Evolutionary conservation across 2,329 filamentous ascomycete genomes (phyloP).

Genomic region (Colletotrichum sp.): DNA sequence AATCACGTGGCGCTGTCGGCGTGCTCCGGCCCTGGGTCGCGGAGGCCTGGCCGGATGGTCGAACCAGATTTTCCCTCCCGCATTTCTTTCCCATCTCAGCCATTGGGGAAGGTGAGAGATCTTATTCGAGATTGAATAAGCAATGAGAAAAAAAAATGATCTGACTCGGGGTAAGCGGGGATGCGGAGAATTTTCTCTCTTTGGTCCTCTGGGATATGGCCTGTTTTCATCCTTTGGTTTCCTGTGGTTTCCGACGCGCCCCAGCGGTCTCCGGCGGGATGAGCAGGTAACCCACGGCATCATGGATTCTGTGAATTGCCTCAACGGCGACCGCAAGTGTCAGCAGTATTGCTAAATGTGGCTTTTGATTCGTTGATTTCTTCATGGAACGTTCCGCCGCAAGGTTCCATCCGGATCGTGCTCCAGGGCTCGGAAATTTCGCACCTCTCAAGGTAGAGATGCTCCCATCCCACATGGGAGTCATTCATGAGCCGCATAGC

Average conservation of each 20-base stretch:
- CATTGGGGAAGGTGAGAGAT: neutral
- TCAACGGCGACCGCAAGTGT: neutral
- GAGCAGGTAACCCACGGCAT: neutral
- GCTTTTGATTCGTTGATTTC: neutral
- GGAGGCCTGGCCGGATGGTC: neutral
- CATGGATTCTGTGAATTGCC: neutral
- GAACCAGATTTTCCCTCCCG: neutral
- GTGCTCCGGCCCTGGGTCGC: constrained; percentile 1
- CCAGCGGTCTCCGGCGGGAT: neutral
- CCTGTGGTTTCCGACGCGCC: constrained; percentile 3
- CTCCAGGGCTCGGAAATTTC: neutral
- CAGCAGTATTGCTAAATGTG: neutral
- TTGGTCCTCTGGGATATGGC: neutral
- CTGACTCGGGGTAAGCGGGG: constrained; percentile 11
- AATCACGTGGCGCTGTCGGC: neutral
- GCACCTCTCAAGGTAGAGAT: neutral
- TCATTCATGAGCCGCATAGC: neutral
- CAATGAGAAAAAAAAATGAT: neutral
- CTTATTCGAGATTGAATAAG: neutral
- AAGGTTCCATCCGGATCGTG: neutral
- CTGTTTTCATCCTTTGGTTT: neutral
- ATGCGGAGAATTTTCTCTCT: neutral
- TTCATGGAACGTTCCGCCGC: neutral
- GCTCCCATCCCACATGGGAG: neutral
- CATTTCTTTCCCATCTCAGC: neutral